phyloP scores from a whole-genome alignment of 176 grass and related monocot species.

The Dendrocalamus sinicus region DNA sequence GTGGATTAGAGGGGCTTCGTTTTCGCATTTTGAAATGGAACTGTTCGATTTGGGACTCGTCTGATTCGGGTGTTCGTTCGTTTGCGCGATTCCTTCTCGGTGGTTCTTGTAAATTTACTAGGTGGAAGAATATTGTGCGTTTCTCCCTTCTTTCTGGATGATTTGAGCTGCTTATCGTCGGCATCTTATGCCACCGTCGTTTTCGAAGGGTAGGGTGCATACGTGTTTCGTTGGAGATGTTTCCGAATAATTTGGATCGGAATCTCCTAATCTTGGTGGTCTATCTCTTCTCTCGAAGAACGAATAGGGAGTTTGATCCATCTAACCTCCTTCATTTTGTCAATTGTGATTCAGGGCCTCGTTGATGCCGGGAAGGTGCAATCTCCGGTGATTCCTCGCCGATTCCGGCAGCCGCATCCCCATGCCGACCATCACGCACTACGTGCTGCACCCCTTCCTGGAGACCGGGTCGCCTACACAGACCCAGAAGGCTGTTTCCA shows the following conservation, averaged over 20 bases:
- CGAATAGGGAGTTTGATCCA: constrained; percentile 4
- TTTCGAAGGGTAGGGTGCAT: constrained; percentile 9
- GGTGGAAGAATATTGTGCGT: neutral
- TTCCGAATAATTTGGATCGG: constrained; percentile 55
- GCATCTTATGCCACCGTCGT: constrained; percentile 15
- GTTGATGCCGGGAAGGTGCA: constrained; percentile 39
- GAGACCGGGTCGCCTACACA: constrained; percentile 50
- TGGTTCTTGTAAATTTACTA: neutral
- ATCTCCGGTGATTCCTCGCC: constrained; percentile 20
- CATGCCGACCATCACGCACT: constrained; percentile 75
- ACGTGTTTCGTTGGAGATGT: constrained; percentile 39
- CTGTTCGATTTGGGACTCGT: constrained; percentile 20
- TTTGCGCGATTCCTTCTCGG: constrained; percentile 1
- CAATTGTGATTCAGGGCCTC: constrained; percentile 48
- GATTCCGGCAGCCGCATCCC: constrained; percentile 28
- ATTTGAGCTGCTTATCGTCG: constrained; percentile 27
- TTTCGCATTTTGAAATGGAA: neutral
- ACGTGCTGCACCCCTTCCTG: constrained; percentile 66
- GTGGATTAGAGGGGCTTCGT: neutral
- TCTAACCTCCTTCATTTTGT: constrained; percentile 14
- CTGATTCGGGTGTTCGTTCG: neutral
- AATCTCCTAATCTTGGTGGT: constrained; percentile 29
- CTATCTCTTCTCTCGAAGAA: neutral
- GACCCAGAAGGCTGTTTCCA: constrained; percentile 30
- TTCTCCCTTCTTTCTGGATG: neutral